A percentile compares a stretch with the other conserved stretches of the same genome.
phyloP scores from a whole-genome alignment of 768 basidiomycete species.

The Auricularia cornea region DNA sequence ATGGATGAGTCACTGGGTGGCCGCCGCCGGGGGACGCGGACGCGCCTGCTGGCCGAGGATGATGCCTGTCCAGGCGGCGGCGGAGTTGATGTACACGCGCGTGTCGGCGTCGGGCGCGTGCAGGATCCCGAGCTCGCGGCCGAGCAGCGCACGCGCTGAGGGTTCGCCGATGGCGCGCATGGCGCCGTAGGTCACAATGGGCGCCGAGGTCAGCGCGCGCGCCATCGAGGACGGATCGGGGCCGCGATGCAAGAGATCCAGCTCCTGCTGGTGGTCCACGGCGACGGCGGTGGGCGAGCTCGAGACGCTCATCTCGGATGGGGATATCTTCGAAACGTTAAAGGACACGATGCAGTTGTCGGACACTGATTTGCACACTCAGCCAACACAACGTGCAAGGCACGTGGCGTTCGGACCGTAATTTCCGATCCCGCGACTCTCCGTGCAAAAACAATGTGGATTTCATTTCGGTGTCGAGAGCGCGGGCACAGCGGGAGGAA shows the following conservation, averaged over 20 bases:
- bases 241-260: not conserved
- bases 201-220: not conserved
- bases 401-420: too few relatives aligned
- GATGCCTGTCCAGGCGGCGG: not conserved
- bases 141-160: not conserved
- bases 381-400: too few relatives aligned
- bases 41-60: not conserved
- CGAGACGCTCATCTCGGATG: not conserved
- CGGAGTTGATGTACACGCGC: not conserved
- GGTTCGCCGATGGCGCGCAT: not conserved
- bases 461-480: not conserved
- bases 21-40: not conserved
- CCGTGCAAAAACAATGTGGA: not conserved
- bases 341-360: too few relatives aligned
- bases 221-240: not conserved
- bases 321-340: not conserved
- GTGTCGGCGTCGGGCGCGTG: not conserved
- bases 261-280: not conserved
- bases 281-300: slow-evolving; percentile 1
- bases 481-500: not conserved
- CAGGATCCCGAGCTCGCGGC: not conserved
- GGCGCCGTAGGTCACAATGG: not conserved
- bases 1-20: not conserved
- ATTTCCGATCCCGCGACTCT: too few relatives aligned
- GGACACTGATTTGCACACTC: too few relatives aligned